phyloP scores from a whole-genome alignment of 192 early-diverging fungal genomes.

The Blastocladiella britannica region DNA sequence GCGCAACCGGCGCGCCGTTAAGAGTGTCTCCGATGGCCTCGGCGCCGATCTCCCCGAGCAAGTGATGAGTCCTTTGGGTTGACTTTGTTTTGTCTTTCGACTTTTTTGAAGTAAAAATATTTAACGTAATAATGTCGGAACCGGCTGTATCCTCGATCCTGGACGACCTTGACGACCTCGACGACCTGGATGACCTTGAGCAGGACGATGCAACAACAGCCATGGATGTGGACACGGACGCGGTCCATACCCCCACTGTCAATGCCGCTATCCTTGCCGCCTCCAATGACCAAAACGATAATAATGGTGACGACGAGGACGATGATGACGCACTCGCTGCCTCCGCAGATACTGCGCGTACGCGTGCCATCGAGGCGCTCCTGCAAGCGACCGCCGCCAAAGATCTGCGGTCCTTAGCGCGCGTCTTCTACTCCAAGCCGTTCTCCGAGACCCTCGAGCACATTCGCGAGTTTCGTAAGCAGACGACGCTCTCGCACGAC shows the following conservation, averaged over 20 bases:
- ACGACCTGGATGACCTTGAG: background rate
- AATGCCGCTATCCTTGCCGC: no score
- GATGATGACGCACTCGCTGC: background rate
- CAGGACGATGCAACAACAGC: no score
- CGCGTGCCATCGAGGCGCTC: background rate
- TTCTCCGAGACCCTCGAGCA: background rate
- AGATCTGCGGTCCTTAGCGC: background rate
- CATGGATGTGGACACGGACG: background rate
- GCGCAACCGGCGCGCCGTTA: no score
- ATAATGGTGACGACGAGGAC: background rate
- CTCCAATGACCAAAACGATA: background rate
- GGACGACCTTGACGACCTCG: background rate
- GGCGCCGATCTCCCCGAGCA: no score
- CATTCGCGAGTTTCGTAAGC: background rate
- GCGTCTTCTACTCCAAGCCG: background rate
- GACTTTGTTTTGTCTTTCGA: no score
- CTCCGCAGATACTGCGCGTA: background rate
- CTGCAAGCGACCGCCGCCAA: background rate
- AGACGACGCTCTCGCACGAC: background rate
- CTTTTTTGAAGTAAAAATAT: no score
- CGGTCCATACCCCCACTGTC: background rate
- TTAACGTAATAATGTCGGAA: no score
- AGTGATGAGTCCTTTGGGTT: no score
- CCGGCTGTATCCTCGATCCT: no score
- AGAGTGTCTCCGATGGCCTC: no score